Evolutionary conservation across 2,329 filamentous ascomycete species (phyloP), one percentile per base, ranked within the genome.

Genomic region (Phaeosphaeria sp.): DNA sequence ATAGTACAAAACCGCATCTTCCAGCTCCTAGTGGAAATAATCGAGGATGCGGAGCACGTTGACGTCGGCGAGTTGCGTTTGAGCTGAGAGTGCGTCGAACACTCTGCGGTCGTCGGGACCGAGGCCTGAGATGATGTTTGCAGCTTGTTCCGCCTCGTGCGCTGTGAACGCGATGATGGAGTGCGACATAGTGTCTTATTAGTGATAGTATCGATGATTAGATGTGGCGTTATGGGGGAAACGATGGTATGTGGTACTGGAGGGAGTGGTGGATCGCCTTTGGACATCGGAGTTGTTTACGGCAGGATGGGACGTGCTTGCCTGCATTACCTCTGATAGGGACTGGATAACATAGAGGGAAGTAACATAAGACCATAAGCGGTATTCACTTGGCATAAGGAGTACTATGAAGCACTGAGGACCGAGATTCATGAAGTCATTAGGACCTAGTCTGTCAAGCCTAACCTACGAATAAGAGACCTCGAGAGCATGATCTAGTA

Each of bases 401-500:
- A 7, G 15, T 7, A 13, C 30, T 36, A 36, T 13, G 15, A 36
- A 7, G 3, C 30, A 13, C 30, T 7, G 30, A 13, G 30, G 30
- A 36, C 15, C 3, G 30, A 6, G 15, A 13, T 3, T 36, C 30
- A 36, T 36, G 30, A 36, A 36, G 15, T 36, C 30, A 13, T 36
- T 36, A 36, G 30, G 11, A 13, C 5, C 6, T 36, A 6, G 30
- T 6, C 30, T 36, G 30, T 3, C 15, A 13, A 36, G 6, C 30
- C 11, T 36, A 36, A 7, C 5, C 15, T 3, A 36, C 30, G 30
- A 6, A 7, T 6, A 36, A 36, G 30, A 36, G 6, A 36, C 11
- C 11, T 13, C 15, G 30, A 6, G 15, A 36, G 30, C 30, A 22
- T 45, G 20, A 5, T 22, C 53, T 53, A 69, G 48, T 69, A 69